Evolutionary conservation across 2,329 filamentous ascomycete species (phyloP).

Genomic region (Colletotrichum magnum): DNA sequence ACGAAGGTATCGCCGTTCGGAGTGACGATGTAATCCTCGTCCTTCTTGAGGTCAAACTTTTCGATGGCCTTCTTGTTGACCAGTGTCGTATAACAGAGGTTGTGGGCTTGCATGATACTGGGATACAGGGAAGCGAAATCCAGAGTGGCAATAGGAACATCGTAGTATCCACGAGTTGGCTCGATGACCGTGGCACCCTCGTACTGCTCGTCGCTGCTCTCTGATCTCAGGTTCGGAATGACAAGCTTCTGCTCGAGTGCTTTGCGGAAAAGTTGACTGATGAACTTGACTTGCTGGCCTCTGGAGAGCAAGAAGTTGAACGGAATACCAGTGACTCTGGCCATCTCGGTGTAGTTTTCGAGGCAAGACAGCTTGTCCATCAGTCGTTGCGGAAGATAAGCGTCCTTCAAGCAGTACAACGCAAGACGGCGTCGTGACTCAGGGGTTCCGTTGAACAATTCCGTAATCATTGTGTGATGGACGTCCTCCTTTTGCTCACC

Average conservation of each 20-base stretch:
- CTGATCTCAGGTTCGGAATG: conserved; percentile 85
- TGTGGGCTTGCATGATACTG: conserved; percentile 99
- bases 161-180: conserved; percentile 92
- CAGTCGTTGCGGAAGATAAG: conserved; percentile 91
- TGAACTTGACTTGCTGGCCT: conserved; percentile 97
- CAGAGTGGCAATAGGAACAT: conserved; percentile 93
- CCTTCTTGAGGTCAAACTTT: conserved; percentile 82
- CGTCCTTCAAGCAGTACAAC: conserved; percentile 97
- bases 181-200: conserved; percentile 99
- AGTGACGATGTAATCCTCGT: conserved; percentile 96
- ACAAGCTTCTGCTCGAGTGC: conserved; percentile 93
- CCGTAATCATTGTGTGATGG: conserved; percentile 99
- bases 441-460: conserved; percentile 95
- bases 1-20: conserved; percentile 96
- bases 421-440: conserved; percentile 92
- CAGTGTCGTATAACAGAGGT: conserved; percentile 96
- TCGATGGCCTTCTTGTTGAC: conserved; percentile 85
- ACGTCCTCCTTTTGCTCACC: conserved; percentile 99
- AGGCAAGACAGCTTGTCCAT: conserved; percentile 99
- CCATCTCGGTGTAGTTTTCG: conserved; percentile 99
- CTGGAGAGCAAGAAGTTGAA: conserved; percentile 94
- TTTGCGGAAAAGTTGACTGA: conserved; percentile 97
- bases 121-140: conserved; percentile 99
- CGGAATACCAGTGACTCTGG: conserved; percentile 97
- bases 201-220: conserved; percentile 87